Percentiles rank a stretch among this genome's conserved stretches.
phyloP scores from a whole-genome alignment of 1,284 basidiomycete species.

The Naganishia sp. region DNA sequence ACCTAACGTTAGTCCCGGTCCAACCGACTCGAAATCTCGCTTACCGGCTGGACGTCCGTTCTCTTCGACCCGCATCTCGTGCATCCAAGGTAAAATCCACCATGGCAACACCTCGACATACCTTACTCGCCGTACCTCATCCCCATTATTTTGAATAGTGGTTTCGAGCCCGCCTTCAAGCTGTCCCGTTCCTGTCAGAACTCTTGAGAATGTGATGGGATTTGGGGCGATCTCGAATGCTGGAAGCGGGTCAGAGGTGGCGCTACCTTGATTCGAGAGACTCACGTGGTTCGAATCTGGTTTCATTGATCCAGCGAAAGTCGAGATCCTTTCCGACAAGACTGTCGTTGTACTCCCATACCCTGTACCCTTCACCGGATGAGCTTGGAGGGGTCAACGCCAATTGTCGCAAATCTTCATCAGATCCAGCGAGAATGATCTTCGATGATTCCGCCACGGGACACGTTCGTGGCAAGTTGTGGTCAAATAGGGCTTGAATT shows the following conservation, averaged over 20 bases:
- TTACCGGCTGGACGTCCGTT: constrained; percentile 38
- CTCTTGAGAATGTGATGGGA: constrained; percentile 68
- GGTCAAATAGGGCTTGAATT: constrained; percentile 70
- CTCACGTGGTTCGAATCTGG: constrained; percentile 45
- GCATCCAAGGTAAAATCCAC: constrained; percentile 84
- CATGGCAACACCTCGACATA: constrained; percentile 94
- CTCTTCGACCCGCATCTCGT: constrained; percentile 66
- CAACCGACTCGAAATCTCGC: constrained; percentile 10
- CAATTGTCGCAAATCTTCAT: constrained; percentile 14
- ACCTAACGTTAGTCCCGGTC: background rate
- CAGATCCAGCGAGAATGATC: constrained; percentile 40
- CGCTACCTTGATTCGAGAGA: background rate
- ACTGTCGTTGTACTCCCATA: constrained; percentile 15
- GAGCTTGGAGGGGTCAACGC: background rate
- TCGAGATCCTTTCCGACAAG: constrained; percentile 9
- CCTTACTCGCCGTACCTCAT: constrained; percentile 60
- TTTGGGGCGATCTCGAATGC: constrained; percentile 39
- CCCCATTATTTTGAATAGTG: constrained; percentile 66
- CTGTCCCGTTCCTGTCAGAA: constrained; percentile 74
- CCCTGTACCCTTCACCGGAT: background rate
- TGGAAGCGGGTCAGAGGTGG: background rate
- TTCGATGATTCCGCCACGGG: constrained; percentile 62
- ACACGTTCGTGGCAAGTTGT: constrained; percentile 59
- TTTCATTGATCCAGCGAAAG: constrained; percentile 17
- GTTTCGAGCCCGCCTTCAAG: constrained; percentile 71